These are phyloP conservation scores for Ilex aquifolium DNA, from an alignment of 257 asterid genomes.

Conservation along the genomic window DNA sequence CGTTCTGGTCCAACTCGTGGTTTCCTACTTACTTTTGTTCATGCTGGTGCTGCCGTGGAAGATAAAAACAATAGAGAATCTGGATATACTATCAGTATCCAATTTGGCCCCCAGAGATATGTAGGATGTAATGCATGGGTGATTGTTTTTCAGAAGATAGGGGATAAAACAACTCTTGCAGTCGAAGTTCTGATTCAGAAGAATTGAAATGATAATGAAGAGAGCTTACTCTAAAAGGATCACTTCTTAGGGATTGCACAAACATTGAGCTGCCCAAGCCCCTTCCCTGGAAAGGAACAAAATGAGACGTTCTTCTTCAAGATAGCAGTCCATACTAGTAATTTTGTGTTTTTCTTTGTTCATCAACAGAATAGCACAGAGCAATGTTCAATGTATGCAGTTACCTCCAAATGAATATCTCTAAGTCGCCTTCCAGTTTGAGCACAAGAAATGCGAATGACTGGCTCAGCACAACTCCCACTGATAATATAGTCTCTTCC, in stretches of 20 bases:
- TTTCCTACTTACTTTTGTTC: neutral
- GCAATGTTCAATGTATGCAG: neutral
- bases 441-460: slow-evolving; percentile 59
- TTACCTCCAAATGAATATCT: slow-evolving; percentile 58
- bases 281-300: slow-evolving; percentile 31
- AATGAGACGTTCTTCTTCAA: neutral
- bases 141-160: too few species aligned
- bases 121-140: too few species aligned
- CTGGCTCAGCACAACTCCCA: slow-evolving; percentile 72
- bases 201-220: neutral
- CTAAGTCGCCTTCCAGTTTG: slow-evolving; percentile 71
- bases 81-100: too few species aligned
- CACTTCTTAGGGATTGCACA: slow-evolving; percentile 79
- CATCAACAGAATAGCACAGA: neutral
- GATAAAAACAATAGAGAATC: too few species aligned
- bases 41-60: too few species aligned
- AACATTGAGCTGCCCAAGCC: slow-evolving; percentile 37
- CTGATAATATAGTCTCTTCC: slow-evolving; percentile 72
- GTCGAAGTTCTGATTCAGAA: too few species aligned
- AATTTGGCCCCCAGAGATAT: too few species aligned
- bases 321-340: neutral
- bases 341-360: neutral
- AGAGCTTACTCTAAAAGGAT: slow-evolving; percentile 69
- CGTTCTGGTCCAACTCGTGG: neutral
- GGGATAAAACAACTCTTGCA: too few species aligned